phyloP scores from a whole-genome alignment of 352 stramenopile species.

The Phytophthora syringae region DNA sequence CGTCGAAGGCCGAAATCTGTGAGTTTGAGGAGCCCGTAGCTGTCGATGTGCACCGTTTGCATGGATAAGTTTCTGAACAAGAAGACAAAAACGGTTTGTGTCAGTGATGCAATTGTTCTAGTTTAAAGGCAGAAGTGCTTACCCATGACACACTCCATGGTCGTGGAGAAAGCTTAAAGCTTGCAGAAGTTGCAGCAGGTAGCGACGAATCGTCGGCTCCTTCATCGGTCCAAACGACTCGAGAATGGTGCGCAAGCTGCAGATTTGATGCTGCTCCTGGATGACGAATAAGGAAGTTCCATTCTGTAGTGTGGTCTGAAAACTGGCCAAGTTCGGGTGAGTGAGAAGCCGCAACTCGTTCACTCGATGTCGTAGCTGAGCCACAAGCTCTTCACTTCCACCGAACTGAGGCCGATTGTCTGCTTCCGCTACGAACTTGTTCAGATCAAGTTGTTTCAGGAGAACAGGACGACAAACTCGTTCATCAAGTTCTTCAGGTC shows the following conservation, averaged over 20 bases:
- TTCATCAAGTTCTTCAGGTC: slow-evolving; percentile 9
- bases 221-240: slow-evolving; percentile 79
- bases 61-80: slow-evolving; percentile 45
- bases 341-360: slow-evolving; percentile 48
- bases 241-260: slow-evolving; percentile 63
- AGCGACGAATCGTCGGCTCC: slow-evolving; percentile 70
- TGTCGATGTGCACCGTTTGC: slow-evolving; percentile 67
- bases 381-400: slow-evolving; percentile 6
- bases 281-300: slow-evolving; percentile 47
- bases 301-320: slow-evolving; percentile 42
- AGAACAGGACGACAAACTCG: slow-evolving; percentile 2
- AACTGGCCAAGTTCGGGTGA: slow-evolving; percentile 55
- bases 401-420: slow-evolving; percentile 11
- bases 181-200: slow-evolving; percentile 66
- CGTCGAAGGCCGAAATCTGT: slow-evolving; percentile 53
- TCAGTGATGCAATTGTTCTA: too few species aligned
- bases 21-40: slow-evolving; percentile 59
- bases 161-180: slow-evolving; percentile 57
- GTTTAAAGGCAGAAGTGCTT: too few species aligned
- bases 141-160: slow-evolving; percentile 57
- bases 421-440: neutral
- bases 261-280: slow-evolving; percentile 45
- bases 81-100: too few species aligned
- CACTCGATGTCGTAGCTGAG: slow-evolving; percentile 36
- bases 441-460: slow-evolving; percentile 28